A percentile compares a stretch with the other conserved stretches of the same genome.
Conservation (phyloP, 2,329 filamentous ascomycete species). For the Alternaria tenuissima region DNA sequence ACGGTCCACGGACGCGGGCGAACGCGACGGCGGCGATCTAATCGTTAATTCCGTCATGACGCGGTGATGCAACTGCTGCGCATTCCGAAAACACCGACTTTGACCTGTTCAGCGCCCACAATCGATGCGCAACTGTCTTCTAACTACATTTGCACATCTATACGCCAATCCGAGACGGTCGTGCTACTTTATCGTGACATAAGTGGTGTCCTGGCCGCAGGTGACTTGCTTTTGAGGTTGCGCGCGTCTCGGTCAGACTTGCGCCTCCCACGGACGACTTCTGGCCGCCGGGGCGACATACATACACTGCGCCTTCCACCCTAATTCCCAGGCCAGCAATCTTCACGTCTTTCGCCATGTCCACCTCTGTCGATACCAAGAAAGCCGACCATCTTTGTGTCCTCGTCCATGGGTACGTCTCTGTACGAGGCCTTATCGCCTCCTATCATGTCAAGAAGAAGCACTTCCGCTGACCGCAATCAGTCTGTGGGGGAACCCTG, state of each 20-base stretch:
- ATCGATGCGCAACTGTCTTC: background rate
- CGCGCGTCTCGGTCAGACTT: constrained; percentile 18
- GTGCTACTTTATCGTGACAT: background rate
- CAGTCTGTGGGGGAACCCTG: constrained; percentile 81
- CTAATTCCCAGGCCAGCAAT: background rate
- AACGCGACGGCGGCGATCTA: constrained; percentile 9
- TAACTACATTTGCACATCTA: background rate
- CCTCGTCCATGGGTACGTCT: constrained; percentile 74
- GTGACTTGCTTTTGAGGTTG: constrained; percentile 9
- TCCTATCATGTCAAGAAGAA: constrained; percentile 2
- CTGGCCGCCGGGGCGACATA: constrained; percentile 23
- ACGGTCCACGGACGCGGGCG: constrained; percentile 18
- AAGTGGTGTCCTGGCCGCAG: background rate
- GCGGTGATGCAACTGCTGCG: constrained; percentile 10
- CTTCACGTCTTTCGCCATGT: constrained; percentile 23
- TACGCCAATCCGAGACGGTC: background rate
- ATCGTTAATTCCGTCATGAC: constrained; percentile 24
- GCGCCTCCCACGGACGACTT: constrained; percentile 29
- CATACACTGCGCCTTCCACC: constrained; percentile 23
- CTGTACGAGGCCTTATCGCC: constrained; percentile 2
- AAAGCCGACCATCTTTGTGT: constrained; percentile 75
- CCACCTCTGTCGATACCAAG: constrained; percentile 15
- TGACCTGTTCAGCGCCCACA: background rate
- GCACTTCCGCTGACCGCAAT: constrained; percentile 22
- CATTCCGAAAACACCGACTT: background rate